phyloP scores from a whole-genome alignment of 768 basidiomycete species.

The Crucibulum laeve region DNA sequence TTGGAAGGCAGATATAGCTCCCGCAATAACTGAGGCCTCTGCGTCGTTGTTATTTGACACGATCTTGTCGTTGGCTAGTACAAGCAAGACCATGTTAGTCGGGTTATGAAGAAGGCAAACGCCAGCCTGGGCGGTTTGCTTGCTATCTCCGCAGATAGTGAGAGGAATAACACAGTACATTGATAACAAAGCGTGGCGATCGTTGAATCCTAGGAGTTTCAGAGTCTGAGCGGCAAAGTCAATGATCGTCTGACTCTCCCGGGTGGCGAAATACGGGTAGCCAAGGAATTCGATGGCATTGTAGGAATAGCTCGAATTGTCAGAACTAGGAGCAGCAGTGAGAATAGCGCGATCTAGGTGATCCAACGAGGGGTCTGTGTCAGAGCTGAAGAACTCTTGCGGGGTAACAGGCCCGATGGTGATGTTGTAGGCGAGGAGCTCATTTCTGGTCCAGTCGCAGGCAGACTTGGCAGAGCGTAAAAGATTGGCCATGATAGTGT shows the following conservation, averaged over 20 bases:
- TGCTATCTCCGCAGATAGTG: constrained; percentile 20
- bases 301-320: constrained; percentile 15
- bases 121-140: constrained; percentile 15
- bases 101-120: constrained; percentile 21
- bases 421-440: constrained; percentile 22
- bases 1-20: constrained; percentile 26
- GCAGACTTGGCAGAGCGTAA: constrained; percentile 17
- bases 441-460: constrained; percentile 14
- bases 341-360: constrained; percentile 19
- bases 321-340: constrained; percentile 8
- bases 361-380: constrained; percentile 18
- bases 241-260: constrained; percentile 14
- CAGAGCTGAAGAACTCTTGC: constrained; percentile 13
- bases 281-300: constrained; percentile 13
- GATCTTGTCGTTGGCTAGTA: constrained; percentile 19
- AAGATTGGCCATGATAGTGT: constrained; percentile 16
- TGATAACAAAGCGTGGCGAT: constrained; percentile 7
- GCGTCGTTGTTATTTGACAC: constrained; percentile 11
- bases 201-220: constrained; percentile 17
- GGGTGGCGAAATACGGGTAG: constrained; percentile 17
- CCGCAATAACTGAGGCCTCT: constrained; percentile 21
- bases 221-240: constrained; percentile 20
- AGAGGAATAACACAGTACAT: constrained; percentile 20
- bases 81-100: constrained; percentile 16
- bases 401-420: constrained; percentile 10